These are phyloP conservation scores for Buddleja alternifolia DNA, from an alignment of 257 asterid genomes.

Conservation along the genomic window DNA sequence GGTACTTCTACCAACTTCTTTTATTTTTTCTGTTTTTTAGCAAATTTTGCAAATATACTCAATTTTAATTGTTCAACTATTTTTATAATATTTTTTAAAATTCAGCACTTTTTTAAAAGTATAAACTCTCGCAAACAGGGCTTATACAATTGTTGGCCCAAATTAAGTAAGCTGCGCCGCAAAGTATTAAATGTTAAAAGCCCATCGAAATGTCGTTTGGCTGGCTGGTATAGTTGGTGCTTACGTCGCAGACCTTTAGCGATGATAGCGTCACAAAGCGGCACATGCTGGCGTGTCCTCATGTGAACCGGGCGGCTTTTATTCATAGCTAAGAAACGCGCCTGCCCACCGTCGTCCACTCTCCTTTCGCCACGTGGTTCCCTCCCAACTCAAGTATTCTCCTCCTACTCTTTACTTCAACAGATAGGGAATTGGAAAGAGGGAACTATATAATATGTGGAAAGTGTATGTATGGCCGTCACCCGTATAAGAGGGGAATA, in stretches of 20 bases:
- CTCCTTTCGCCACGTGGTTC: slow-evolving; percentile 31
- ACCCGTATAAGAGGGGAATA: slow-evolving; percentile 14
- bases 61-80: too few species aligned
- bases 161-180: slow-evolving; percentile 32
- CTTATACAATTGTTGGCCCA: too few species aligned
- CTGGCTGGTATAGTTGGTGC: not conserved
- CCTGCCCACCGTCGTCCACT: slow-evolving; percentile 40
- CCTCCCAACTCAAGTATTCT: slow-evolving; percentile 15
- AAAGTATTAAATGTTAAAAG: slow-evolving; percentile 14
- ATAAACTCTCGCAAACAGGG: too few species aligned
- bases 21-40: too few species aligned
- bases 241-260: slow-evolving; percentile 20
- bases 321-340: slow-evolving; percentile 18
- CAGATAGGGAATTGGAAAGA: not conserved
- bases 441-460: not conserved
- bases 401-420: not conserved
- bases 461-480: slow-evolving; percentile 44
- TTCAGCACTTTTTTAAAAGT: too few species aligned
- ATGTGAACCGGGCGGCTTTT: slow-evolving; percentile 40
- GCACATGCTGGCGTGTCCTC: slow-evolving; percentile 59
- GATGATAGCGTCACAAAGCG: slow-evolving; percentile 38
- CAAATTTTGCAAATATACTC: too few species aligned
- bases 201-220: not conserved
- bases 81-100: too few species aligned
- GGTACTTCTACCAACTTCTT: too few species aligned